These are phyloP conservation scores for Trichosporon sp. DNA, from an alignment of 1,284 basidiomycete species.

Conservation along the genomic window DNA sequence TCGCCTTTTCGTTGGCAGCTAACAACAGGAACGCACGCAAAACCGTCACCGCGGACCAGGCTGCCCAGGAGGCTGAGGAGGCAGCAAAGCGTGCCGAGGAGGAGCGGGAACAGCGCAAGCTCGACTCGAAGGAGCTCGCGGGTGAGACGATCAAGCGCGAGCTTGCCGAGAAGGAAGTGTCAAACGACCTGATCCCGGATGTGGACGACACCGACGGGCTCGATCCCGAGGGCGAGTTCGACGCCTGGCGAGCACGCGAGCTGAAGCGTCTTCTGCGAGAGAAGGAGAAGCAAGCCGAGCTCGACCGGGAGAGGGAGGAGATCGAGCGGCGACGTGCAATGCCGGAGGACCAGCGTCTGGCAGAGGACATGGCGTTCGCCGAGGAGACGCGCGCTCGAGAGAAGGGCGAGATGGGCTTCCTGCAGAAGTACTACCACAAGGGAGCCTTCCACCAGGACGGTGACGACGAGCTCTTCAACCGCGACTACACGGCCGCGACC, in stretches of 20 bases:
- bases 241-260: constrained; percentile 91
- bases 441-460: constrained; percentile 94
- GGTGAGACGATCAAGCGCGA: constrained; percentile 49
- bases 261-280: constrained; percentile 85
- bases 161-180: constrained; percentile 62
- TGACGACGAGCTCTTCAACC: constrained; percentile 84
- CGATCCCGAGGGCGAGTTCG: constrained; percentile 87
- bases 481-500: constrained; percentile 86
- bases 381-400: constrained; percentile 63
- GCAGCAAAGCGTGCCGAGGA: constrained; percentile 38
- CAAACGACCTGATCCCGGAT: constrained; percentile 67
- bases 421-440: constrained; percentile 99
- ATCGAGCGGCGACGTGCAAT: constrained; percentile 82
- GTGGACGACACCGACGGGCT: constrained; percentile 93
- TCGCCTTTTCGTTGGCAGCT: neutral
- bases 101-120: constrained; percentile 38
- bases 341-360: constrained; percentile 83
- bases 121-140: constrained; percentile 45
- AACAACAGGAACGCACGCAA: constrained; percentile 33
- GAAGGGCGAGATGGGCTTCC: constrained; percentile 72
- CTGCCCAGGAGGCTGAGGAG: constrained; percentile 41
- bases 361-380: constrained; percentile 83
- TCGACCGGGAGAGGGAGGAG: constrained; percentile 81
- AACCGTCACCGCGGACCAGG: constrained; percentile 38
- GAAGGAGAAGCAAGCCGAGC: constrained; percentile 70